Conservation (phyloP, 2,329 filamentous ascomycete genomes). For the Xylaria multiplex region DNA sequence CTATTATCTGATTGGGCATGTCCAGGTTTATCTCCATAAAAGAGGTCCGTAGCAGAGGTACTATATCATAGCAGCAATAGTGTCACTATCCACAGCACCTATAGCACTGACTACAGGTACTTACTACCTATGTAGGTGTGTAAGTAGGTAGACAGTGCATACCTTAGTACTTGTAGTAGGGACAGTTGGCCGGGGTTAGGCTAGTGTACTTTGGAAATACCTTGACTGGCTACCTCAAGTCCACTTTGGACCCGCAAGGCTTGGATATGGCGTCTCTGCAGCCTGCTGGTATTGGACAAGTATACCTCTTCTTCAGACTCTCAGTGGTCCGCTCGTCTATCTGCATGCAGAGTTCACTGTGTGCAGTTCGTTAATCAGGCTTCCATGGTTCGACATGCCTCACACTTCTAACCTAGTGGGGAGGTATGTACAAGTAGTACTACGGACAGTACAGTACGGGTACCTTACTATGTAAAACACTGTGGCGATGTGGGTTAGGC, state of each 20-base stretch:
- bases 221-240: conserved; percentile 15
- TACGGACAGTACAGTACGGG: too few species aligned
- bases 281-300: conserved; percentile 31
- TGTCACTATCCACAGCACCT: neutral
- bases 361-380: conserved; percentile 15
- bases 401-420: too few species aligned
- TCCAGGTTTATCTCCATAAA: neutral
- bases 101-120: neutral
- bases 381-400: conserved; percentile 8
- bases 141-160: too few species aligned
- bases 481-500: conserved; percentile 13
- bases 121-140: too few species aligned
- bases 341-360: conserved; percentile 13
- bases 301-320: conserved; percentile 29
- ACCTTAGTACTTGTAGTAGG: too few species aligned
- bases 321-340: neutral
- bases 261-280: neutral
- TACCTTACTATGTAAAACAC: neutral
- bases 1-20: conserved; percentile 14
- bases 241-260: conserved; percentile 24
- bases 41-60: too few species aligned
- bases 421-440: too few species aligned
- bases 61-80: too few species aligned
- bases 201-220: conserved; percentile 16
- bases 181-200: too few species aligned